Conservation (phyloP, 306 rosid species). For the Vigna unguiculata region DNA sequence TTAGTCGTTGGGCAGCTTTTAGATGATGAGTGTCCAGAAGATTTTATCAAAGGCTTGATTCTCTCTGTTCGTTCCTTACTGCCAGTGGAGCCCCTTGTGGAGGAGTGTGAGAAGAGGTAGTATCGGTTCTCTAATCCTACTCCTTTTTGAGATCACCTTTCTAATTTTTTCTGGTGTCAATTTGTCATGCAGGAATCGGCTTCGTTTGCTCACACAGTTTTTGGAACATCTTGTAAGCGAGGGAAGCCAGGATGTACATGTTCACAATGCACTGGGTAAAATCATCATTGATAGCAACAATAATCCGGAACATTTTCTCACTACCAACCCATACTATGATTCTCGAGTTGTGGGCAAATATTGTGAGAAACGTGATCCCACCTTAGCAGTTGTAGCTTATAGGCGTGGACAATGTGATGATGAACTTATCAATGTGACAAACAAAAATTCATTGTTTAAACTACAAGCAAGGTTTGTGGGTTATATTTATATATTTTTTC, state of each 20-base stretch:
- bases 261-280: constrained; percentile 97
- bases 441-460: constrained; percentile 94
- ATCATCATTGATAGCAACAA: constrained; percentile 98
- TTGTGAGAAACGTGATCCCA: constrained; percentile 99
- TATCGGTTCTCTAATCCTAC: constrained; percentile 35
- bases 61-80: constrained; percentile 99
- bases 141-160: constrained; percentile 13
- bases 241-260: constrained; percentile 99
- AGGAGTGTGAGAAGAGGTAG: constrained; percentile 97
- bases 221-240: constrained; percentile 99
- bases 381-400: constrained; percentile 96
- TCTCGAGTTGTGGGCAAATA: constrained; percentile 99
- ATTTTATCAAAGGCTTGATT: constrained; percentile 95
- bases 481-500: constrained; percentile 27
- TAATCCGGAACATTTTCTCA: constrained; percentile 99
- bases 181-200: constrained; percentile 80
- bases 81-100: constrained; percentile 99
- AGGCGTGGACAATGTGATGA: constrained; percentile 99
- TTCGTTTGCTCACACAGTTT: constrained; percentile 94
- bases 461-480: constrained; percentile 95
- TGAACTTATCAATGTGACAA: constrained; percentile 94
- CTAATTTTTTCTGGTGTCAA: constrained; percentile 36
- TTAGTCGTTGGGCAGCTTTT: constrained; percentile 97
- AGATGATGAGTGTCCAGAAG: constrained; percentile 99
- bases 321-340: constrained; percentile 98